Evolutionary conservation across 495 filamentous ascomycete genomes (phyloP), one percentile per base, ranked within the genome.

Genomic region (Lophiostoma macrostomum): DNA sequence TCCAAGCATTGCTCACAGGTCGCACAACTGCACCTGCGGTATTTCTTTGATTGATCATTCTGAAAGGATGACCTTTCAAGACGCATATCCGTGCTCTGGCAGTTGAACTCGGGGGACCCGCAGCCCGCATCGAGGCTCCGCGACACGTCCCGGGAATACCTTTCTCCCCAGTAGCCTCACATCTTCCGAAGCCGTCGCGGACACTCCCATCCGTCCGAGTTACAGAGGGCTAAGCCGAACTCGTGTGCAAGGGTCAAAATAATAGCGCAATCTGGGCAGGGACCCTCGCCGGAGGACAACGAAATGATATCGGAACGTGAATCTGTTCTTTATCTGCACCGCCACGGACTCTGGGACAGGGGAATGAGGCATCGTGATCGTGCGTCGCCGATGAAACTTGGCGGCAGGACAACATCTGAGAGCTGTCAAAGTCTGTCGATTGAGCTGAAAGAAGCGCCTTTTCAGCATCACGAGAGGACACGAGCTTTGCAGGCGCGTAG

Each of bases 11-110:
- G n/a, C n/a, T n/a, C n/a, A n/a, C n/a, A n/a, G n/a, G n/a, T n/a
- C n/a, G n/a, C n/a, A n/a, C n/a, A n/a, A n/a, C n/a, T 47, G 44
- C 35, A 32, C 16, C 28, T 47, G 44, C 44, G 44, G 10, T 27
- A 47, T 47, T 47, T 47, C 44, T 18, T 34, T 11, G 10, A 39
- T n/a, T n/a, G n/a, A n/a, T n/a, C n/a, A n/a, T n/a, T n/a, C n/a
- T n/a, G n/a, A n/a, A n/a, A n/a, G n/a, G n/a, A n/a, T n/a, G n/a
- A n/a, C n/a, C n/a, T n/a, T n/a, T n/a, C n/a, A n/a, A n/a, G n/a
- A n/a, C n/a, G n/a, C n/a, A n/a, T n/a, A n/a, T n/a, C 30, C 8
- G n/a, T 7, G 35, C 16, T 42, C 19, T 16, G 38, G 19, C 38
- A 24, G 38, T 5, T 8, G 19, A 25, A 5, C 7, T 14, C 6